Base-by-base conservation (phyloP, 371 early-diverging fungal species). In the Mortierella sp. region DNA sequence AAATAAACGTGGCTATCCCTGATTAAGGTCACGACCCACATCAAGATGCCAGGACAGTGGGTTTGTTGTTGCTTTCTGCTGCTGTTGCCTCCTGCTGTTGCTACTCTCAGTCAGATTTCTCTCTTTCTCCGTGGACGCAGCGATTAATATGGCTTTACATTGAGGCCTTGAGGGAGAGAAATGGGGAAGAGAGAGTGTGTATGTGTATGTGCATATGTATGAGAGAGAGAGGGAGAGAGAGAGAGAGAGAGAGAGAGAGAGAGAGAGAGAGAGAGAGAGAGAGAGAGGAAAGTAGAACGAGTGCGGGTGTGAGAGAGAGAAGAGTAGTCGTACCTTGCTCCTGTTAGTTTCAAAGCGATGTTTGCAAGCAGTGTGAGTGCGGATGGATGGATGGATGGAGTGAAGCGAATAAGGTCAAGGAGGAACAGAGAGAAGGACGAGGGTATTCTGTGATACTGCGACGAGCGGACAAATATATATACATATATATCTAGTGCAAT, bases 401-500 rank as follows among this genome's bases (percentile, higher is more conserved):
- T 73, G 73, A 38, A 38, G 47, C 54, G 54, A 52, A 38, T 52
- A 52, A 72, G 38, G 47, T 44, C 31, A 63, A 28, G 48, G 60
- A 58, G 60, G 58, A 74, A 44, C 26, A 75, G 60, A 50, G 28
- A 58, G 60, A 72, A 10, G 42, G 34, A 28, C 24, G 38, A 55
- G 52, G 45, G 47, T 42, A n/a, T 45, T 52, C n/a, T 54, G 31
- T 2, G 47, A 65, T 31, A 52, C 31, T 52, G 75, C 1, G 38
- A 57, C 72, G 75, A 75, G 50, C 2, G 16, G 16, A 50, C 42
- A 68, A 38, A 38, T 38, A 38, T 38, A 38, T 3, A 38, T 38
- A 38, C 5, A 38, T 79, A 57, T 72, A 55, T 76, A 54, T 58
- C 65, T 54, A 24, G 76, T 72, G 60, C 55, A 63, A 42, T 70